These are phyloP conservation scores for Penicillium parvum DNA, from an alignment of 495 filamentous ascomycete species.

Conservation along the genomic window DNA sequence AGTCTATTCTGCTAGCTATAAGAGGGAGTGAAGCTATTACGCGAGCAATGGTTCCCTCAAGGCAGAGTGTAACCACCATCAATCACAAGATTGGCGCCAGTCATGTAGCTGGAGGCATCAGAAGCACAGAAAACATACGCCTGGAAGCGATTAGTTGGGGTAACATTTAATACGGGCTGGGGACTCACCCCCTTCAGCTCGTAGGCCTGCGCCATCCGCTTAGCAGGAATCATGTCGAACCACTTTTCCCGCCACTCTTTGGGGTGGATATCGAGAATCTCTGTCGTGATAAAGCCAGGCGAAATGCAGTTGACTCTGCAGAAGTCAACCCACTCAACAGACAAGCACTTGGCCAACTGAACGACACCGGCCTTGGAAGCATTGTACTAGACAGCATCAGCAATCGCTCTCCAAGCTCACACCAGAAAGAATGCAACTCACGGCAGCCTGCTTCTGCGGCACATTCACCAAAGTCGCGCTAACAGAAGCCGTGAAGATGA, in stretches of 20 bases:
- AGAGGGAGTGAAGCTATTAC: too few relatives aligned
- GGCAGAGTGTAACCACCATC: slow-evolving; percentile 20
- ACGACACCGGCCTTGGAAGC: slow-evolving; percentile 76
- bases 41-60: too few relatives aligned
- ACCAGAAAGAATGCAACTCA: too few relatives aligned
- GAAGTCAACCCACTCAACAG: slow-evolving; percentile 65
- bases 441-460: slow-evolving; percentile 40
- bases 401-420: too few relatives aligned
- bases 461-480: slow-evolving; percentile 44
- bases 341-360: slow-evolving; percentile 47
- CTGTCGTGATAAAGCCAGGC: slow-evolving; percentile 55
- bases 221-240: slow-evolving; percentile 65
- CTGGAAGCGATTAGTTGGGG: slow-evolving; percentile 1
- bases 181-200: slow-evolving; percentile 70
- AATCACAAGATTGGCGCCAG: slow-evolving; percentile 42
- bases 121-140: slow-evolving; percentile 62
- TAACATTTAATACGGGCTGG: too few relatives aligned
- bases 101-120: slow-evolving; percentile 69
- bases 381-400: slow-evolving; percentile 71
- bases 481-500: slow-evolving; percentile 41
- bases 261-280: too few relatives aligned
- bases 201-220: slow-evolving; percentile 61
- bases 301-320: slow-evolving; percentile 63
- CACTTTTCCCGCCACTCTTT: slow-evolving; percentile 51
- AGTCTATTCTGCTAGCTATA: too few relatives aligned